Evolutionary conservation across 225 moss, liverwort and hornwort genomes (phyloP), one percentile per base, ranked within the genome.

Genomic region (Polytrichum commune): DNA sequence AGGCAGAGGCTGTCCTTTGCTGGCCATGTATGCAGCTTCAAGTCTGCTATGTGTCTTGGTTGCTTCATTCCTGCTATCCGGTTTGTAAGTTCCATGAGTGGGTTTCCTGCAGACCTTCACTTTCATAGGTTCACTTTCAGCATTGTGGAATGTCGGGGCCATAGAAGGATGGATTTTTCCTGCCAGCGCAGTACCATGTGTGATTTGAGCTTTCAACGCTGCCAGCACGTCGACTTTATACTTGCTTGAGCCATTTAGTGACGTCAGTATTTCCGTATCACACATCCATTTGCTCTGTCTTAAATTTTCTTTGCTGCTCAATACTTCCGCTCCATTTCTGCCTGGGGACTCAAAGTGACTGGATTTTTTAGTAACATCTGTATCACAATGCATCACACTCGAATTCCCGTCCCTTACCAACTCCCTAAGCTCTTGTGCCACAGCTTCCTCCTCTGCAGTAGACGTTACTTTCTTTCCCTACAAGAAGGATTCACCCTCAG

Each of bases 371-470:
- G 29, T 25, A 71, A 53, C 69, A 56, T 68, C 79, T 72, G 60
- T 29, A 55, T 77, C 85, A 46, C 46, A 46, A 46, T 67, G 60
- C 20, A 35, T 74, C 74, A 72, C 71, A 20, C 58, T 58, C 3
- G 46, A 46, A 46, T 46, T 46, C 46, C 46, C n/a, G 2, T 60
- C 30, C 60, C 56, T 30, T 22, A 28, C 30, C 29, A 27, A 19
- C 79, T 68, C 75, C 56, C 67, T 70, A 19, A 84, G 84, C 70
- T 81, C 76, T 81, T 75, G 72, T 83, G 80, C 82, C 18, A 54
- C 65, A 66, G 73, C 56, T 74, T 80, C 63, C 30, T 88, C 84
- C 64, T 75, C 46, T 46, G 46, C 46, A 46, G 46, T 13, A 46
- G 13, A 16, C 4, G 13, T 46, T 46, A 46, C 46, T 46, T 46